Evolutionary conservation across 179 eudicot genomes (phyloP).

Genomic region (Amaranthus tricolor): DNA sequence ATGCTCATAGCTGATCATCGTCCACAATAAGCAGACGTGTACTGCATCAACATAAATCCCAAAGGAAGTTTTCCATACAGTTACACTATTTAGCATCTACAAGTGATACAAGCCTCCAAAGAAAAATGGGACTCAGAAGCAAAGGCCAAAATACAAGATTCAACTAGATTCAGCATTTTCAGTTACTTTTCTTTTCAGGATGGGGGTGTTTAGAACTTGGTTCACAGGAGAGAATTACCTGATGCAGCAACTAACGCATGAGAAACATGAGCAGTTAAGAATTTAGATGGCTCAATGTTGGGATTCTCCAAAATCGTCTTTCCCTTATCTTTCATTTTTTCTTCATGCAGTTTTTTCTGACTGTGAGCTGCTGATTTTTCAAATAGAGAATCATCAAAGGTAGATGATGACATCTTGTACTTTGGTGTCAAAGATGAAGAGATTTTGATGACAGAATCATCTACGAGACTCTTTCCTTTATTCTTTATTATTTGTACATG

Average conservation of each 20-base stretch:
- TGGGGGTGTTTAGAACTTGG: not conserved
- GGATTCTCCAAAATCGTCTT: conserved; percentile 12
- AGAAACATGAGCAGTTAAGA: conserved; percentile 7
- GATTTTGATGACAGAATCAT: no score
- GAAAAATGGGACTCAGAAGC: not conserved
- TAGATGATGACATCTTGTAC: no score
- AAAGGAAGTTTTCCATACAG: not conserved
- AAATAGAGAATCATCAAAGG: no score
- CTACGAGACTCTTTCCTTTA: no score
- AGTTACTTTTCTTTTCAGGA: not conserved
- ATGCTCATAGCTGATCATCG: not conserved
- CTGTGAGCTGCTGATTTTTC: no score
- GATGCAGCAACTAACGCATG: conserved; percentile 14
- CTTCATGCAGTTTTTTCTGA: no score
- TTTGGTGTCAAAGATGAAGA: no score
- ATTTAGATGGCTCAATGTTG: not conserved
- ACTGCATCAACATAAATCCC: not conserved
- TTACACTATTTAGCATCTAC: not conserved
- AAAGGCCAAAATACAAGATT: not conserved
- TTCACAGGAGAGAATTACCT: not conserved
- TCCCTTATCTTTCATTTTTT: conserved; percentile 10
- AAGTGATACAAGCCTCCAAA: not conserved
- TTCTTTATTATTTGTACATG: no score
- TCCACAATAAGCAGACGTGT: not conserved
- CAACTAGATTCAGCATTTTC: no score